Conservation (phyloP, 345 rosid species). For the Raphanus sativus region DNA sequence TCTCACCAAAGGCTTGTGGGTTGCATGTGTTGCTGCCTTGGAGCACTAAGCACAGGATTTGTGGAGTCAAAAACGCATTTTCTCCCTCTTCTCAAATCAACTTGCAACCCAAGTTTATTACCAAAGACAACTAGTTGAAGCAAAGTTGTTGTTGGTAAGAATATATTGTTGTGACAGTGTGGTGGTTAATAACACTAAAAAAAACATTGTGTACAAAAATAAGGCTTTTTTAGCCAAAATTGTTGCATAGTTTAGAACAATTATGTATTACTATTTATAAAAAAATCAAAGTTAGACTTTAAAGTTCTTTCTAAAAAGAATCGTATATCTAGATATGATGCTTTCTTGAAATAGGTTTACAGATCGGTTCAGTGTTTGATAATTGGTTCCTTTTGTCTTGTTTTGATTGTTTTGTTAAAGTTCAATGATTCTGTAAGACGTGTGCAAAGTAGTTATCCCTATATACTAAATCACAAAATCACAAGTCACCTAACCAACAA, state of each 20-base stretch:
- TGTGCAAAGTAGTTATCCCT: too few species aligned
- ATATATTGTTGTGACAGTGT: constrained; percentile 11
- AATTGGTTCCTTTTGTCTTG: not conserved
- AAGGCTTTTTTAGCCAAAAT: constrained; percentile 25
- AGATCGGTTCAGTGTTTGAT: not conserved
- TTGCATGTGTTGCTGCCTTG: constrained; percentile 65
- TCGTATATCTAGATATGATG: not conserved
- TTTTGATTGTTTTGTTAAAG: not conserved
- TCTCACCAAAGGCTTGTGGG: constrained; percentile 62
- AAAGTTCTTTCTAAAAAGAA: not conserved
- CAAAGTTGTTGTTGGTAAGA: not conserved
- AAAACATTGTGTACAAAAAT: constrained; percentile 6
- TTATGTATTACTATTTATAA: not conserved
- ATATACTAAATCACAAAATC: too few species aligned
- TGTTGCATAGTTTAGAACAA: constrained; percentile 3
- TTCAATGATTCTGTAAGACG: not conserved
- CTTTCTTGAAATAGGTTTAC: not conserved
- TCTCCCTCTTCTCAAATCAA: constrained; percentile 35
- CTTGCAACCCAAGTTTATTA: constrained; percentile 26
- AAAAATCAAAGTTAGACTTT: not conserved
- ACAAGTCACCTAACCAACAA: too few species aligned
- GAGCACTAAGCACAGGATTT: constrained; percentile 67
- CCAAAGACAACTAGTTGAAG: constrained; percentile 35
- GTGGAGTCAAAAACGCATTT: constrained; percentile 57
- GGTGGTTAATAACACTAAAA: constrained; percentile 4